phyloP scores from a whole-genome alignment of 306 rosid genomes.

The Vigna angularis region DNA sequence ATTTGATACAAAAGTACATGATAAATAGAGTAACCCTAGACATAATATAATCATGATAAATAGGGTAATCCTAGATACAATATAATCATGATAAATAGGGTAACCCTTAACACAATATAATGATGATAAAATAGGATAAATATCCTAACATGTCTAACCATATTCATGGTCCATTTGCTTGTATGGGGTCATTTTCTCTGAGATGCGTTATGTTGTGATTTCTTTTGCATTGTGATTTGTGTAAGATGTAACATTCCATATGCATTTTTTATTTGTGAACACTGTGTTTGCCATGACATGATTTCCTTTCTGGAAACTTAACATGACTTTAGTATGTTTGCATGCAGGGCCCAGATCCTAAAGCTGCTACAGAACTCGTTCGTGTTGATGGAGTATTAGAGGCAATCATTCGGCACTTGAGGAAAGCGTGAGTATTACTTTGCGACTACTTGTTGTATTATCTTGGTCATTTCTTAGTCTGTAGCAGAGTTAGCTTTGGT shows the following conservation, averaged over 20 bases:
- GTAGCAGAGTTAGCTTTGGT: not conserved
- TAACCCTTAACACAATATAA: too few relatives aligned
- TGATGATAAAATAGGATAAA: too few relatives aligned
- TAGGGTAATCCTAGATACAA: too few relatives aligned
- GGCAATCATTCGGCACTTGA: constrained; percentile 81
- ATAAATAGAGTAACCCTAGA: too few relatives aligned
- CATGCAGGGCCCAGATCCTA: constrained; percentile 86
- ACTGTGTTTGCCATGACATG: constrained; percentile 1
- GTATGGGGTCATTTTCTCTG: constrained; percentile 30
- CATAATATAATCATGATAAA: too few relatives aligned
- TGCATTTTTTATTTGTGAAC: constrained; percentile 30
- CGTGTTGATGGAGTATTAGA: constrained; percentile 85
- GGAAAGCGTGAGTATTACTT: constrained; percentile 76
- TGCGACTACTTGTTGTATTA: constrained; percentile 25
- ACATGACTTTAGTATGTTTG: constrained; percentile 46
- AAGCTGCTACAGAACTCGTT: constrained; percentile 82
- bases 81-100: too few relatives aligned
- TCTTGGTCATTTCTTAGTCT: constrained; percentile 4
- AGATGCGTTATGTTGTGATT: constrained; percentile 14
- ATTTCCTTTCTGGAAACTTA: constrained; percentile 33
- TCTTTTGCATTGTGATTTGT: constrained; percentile 10
- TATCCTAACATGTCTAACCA: not conserved
- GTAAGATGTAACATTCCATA: constrained; percentile 23
- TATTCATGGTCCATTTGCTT: constrained; percentile 28
- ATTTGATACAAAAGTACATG: too few relatives aligned